Conservation (phyloP, 139 green algal species). For the Tetraselmis striata region DNA sequence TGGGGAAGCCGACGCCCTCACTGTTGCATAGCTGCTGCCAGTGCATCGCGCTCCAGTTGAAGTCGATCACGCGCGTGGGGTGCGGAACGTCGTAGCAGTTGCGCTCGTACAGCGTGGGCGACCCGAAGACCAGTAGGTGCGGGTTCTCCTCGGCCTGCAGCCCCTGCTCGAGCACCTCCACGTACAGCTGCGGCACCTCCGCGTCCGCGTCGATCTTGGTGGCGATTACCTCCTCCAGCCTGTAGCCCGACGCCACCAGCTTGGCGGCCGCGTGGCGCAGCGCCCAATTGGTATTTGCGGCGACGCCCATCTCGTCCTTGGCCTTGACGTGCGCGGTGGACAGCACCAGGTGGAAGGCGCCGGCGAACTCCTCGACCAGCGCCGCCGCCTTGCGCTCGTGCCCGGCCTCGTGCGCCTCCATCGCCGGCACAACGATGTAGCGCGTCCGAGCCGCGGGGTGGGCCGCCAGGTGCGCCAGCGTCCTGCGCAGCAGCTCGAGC, state of each 20-base stretch:
- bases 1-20: slow-evolving; percentile 30
- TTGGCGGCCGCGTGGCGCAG: slow-evolving; percentile 12
- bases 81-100: slow-evolving; percentile 25
- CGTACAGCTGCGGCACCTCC: slow-evolving; percentile 6
- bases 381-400: slow-evolving; percentile 19
- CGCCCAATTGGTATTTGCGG: slow-evolving; percentile 32
- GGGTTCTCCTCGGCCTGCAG: slow-evolving; percentile 8
- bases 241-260: background rate
- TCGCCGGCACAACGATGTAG: slow-evolving; percentile 33
- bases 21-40: slow-evolving; percentile 31
- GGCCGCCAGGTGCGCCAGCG: slow-evolving; percentile 18
- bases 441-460: slow-evolving; percentile 16
- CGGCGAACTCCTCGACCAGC: slow-evolving; percentile 25
- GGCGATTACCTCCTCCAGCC: slow-evolving; percentile 10
- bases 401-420: slow-evolving; percentile 30
- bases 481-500: slow-evolving; percentile 19
- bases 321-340: slow-evolving; percentile 22
- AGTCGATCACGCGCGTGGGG: slow-evolving; percentile 33
- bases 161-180: slow-evolving; percentile 1
- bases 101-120: slow-evolving; percentile 35
- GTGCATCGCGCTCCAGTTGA: slow-evolving; percentile 33
- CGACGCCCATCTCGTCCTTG: slow-evolving; percentile 29
- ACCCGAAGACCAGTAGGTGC: slow-evolving; percentile 15
- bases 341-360: slow-evolving; percentile 21
- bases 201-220: slow-evolving; percentile 36